A percentile compares a stretch with the other conserved stretches of the same genome.
phyloP scores from a whole-genome alignment of 2,329 filamentous ascomycete species.

The Clonostachys rosea region DNA sequence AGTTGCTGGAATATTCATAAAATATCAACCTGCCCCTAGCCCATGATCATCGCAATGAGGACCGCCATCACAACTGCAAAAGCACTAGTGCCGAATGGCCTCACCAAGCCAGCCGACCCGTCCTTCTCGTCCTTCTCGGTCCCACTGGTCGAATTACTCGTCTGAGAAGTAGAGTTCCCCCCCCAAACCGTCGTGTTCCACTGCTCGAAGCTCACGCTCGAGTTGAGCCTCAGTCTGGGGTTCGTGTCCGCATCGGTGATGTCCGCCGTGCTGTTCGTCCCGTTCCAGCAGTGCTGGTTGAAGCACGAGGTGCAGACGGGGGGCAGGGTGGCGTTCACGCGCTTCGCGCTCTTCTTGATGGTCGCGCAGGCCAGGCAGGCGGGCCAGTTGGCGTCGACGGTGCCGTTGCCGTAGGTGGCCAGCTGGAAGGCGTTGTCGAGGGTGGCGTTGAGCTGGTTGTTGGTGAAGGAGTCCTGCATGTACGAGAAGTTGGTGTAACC shows the following conservation, averaged over 20 bases:
- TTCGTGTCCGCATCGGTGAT: constrained; percentile 10
- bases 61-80: no score
- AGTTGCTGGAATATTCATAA: no score
- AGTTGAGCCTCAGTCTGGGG: constrained; percentile 9
- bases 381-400: constrained; percentile 65
- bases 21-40: no score
- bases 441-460: constrained; percentile 12
- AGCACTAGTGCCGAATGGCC: no score
- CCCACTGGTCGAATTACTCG: no score
- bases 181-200: constrained; percentile 9
- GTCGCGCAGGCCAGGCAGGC: constrained; percentile 79
- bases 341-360: constrained; percentile 60
- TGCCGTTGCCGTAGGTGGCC: constrained; percentile 74
- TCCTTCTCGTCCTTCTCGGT: not conserved
- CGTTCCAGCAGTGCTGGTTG: constrained; percentile 16
- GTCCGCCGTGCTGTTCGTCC: constrained; percentile 4
- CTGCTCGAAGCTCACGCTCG: constrained; percentile 9
- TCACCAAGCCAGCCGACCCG: not conserved
- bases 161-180: no score
- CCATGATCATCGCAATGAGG: no score
- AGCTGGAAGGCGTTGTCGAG: constrained; percentile 69
- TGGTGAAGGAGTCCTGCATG: constrained; percentile 12
- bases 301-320: constrained; percentile 15
- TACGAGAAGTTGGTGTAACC: constrained; percentile 18
- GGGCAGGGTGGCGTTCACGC: constrained; percentile 9